Evolutionary conservation across 75 land plant species (phyloP).

Genomic region (Gnetum montanum): DNA sequence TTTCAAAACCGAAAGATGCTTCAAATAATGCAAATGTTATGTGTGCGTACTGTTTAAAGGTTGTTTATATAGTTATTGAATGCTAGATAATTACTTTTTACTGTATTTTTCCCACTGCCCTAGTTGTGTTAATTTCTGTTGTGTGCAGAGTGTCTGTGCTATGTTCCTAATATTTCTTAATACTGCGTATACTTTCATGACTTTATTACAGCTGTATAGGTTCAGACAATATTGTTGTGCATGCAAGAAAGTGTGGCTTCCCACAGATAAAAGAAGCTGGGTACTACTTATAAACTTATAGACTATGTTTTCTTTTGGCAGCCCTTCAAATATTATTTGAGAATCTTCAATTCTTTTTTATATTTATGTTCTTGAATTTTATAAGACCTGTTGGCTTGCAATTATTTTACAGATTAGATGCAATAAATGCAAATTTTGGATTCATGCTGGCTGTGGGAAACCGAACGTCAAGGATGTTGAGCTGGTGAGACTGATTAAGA

Average conservation of each 20-base stretch:
- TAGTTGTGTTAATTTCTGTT: slow-evolving; percentile 1
- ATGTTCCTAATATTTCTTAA: no score
- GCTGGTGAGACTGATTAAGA: no score
- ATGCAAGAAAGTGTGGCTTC: slow-evolving; percentile 89
- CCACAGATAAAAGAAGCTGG: slow-evolving; percentile 77
- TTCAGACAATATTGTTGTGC: slow-evolving; percentile 87
- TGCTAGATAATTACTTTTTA: not conserved
- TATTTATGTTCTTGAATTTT: no score
- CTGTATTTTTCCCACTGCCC: no score
- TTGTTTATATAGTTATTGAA: not conserved
- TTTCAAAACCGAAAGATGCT: slow-evolving; percentile 2
- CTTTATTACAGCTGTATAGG: slow-evolving; percentile 44
- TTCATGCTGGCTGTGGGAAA: slow-evolving; percentile 96
- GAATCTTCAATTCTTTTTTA: no score
- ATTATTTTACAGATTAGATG: slow-evolving; percentile 54
- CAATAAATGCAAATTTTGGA: slow-evolving; percentile 84
- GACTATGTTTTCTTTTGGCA: no score
- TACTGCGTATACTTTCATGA: no score
- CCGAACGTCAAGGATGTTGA: slow-evolving; percentile 48
- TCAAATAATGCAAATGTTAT: not conserved
- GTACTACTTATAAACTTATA: slow-evolving; percentile 41
- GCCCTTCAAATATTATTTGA: no score
- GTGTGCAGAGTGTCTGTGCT: not conserved
- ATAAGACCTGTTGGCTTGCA: no score
- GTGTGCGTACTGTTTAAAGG: slow-evolving; percentile 22